These are phyloP conservation scores for Ashbya aceris DNA, from an alignment of 1,139 yeast genomes.

Conservation along the genomic window DNA sequence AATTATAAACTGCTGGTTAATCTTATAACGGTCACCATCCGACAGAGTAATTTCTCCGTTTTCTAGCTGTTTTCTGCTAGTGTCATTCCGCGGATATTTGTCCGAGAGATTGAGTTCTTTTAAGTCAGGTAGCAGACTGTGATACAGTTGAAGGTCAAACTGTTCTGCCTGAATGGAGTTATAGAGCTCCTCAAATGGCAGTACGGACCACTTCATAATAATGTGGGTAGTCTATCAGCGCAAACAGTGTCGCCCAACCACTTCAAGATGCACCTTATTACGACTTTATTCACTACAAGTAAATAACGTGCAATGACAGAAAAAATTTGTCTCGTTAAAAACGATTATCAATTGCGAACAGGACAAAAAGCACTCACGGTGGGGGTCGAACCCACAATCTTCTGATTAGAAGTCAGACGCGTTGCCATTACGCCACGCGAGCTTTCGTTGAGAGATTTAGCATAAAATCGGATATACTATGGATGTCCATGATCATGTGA, in stretches of 20 bases:
- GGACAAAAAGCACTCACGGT: conserved; percentile 37
- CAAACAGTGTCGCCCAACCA: not conserved
- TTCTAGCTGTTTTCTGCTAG: conserved; percentile 47
- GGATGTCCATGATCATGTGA: too few relatives aligned
- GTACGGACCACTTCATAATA: conserved; percentile 21
- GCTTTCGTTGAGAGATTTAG: conserved; percentile 19
- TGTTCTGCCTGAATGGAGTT: conserved; percentile 21
- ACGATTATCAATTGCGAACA: not conserved
- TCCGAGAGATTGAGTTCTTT: conserved; percentile 19
- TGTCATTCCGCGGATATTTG: conserved; percentile 35
- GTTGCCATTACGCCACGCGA: conserved; percentile 54
- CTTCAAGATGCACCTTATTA: not conserved
- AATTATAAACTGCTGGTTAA: conserved; percentile 46
- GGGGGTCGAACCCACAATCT: conserved; percentile 55
- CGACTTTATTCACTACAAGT: not conserved
- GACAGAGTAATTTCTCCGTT: conserved; percentile 43
- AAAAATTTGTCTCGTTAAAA: not conserved
- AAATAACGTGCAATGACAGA: too few relatives aligned
- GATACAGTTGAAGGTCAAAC: conserved; percentile 17
- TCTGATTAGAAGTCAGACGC: conserved; percentile 54
- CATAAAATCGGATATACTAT: too few relatives aligned
- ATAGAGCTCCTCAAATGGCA: conserved; percentile 22
- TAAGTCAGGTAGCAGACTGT: conserved; percentile 22
- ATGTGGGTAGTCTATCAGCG: not conserved
- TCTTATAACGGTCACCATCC: conserved; percentile 38